Evolutionary conservation across 768 basidiomycete genomes (phyloP).

Genomic region (Lenzites betulinus): DNA sequence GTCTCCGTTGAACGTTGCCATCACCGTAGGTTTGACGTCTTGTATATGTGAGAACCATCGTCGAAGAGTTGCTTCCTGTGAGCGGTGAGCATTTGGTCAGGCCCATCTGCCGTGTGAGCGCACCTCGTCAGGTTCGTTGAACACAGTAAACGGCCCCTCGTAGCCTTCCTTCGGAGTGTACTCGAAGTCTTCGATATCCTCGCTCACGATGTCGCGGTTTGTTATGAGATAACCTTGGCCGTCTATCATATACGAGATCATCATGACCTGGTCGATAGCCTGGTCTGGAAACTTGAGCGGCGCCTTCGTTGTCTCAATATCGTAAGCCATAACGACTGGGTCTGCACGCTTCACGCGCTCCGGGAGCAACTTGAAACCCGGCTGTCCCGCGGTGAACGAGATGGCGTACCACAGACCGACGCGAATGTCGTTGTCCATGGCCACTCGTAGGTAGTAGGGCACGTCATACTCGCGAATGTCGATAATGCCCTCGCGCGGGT

Average conservation of each 20-base stretch:
- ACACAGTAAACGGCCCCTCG: slow-evolving; percentile 93
- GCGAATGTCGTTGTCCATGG: slow-evolving; percentile 97
- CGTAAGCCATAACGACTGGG: slow-evolving; percentile 97
- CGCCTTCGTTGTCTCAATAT: slow-evolving; percentile 99
- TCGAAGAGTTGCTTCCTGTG: slow-evolving; percentile 75
- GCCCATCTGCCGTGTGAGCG: slow-evolving; percentile 8
- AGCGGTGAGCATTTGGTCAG: not conserved
- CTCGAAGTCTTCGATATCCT: slow-evolving; percentile 98
- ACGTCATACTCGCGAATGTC: slow-evolving; percentile 97
- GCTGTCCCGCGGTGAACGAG: slow-evolving; percentile 79
- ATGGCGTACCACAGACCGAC: slow-evolving; percentile 98
- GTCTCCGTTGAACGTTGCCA: slow-evolving; percentile 98
- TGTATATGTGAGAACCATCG: slow-evolving; percentile 95
- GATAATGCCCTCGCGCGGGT: slow-evolving; percentile 90
- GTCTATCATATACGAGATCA: slow-evolving; percentile 99
- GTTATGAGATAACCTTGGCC: slow-evolving; percentile 97
- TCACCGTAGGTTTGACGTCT: slow-evolving; percentile 92
- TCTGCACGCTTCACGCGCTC: slow-evolving; percentile 98
- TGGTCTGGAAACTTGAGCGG: slow-evolving; percentile 99
- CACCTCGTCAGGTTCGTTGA: slow-evolving; percentile 94
- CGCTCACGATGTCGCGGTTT: slow-evolving; percentile 94
- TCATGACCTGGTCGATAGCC: slow-evolving; percentile 97
- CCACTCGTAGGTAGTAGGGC: slow-evolving; percentile 97
- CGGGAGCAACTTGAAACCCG: slow-evolving; percentile 64
- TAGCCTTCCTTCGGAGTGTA: slow-evolving; percentile 98